phyloP scores from a whole-genome alignment of 2,329 filamentous ascomycete genomes.

The Phialocephala sp. region DNA sequence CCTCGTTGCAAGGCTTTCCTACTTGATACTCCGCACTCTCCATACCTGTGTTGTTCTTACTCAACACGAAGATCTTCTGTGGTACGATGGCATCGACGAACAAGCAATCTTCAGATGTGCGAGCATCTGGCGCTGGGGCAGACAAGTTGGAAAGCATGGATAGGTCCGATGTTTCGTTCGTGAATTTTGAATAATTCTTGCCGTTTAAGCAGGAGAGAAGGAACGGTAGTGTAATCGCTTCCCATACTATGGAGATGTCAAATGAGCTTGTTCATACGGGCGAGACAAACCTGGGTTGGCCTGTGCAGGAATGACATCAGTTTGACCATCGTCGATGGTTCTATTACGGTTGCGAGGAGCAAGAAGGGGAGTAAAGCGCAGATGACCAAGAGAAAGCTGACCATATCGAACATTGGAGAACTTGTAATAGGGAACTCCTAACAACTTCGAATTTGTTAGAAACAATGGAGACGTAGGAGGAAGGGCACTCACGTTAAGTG shows the following conservation, averaged over 20 bases:
- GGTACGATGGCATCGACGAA: slow-evolving; percentile 55
- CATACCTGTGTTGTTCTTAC: not conserved
- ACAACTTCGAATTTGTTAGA: slow-evolving; percentile 27
- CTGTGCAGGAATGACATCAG: slow-evolving; percentile 32
- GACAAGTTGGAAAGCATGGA: slow-evolving; percentile 16
- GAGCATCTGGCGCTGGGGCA: slow-evolving; percentile 12
- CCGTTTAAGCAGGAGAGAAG: not conserved
- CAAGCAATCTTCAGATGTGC: slow-evolving; percentile 50
- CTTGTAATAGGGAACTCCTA: slow-evolving; percentile 43
- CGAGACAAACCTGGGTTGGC: slow-evolving; percentile 34
- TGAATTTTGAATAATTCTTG: slow-evolving; percentile 29
- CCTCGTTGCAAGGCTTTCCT: not conserved
- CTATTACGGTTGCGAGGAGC: slow-evolving; percentile 41
- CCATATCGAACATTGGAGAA: slow-evolving; percentile 54
- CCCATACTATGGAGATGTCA: not conserved
- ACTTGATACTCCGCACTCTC: too few relatives aligned
- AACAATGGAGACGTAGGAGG: slow-evolving; percentile 44
- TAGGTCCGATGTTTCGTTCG: slow-evolving; percentile 6
- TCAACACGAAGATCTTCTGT: slow-evolving; percentile 43
- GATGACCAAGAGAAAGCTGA: slow-evolving; percentile 48
- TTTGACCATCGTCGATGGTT: slow-evolving; percentile 40
- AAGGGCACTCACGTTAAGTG: slow-evolving; percentile 36
- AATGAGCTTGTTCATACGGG: slow-evolving; percentile 8
- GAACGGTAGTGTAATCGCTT: not conserved
- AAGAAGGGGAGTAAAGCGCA: slow-evolving; percentile 51